Evolutionary conservation across 1,139 yeast species (phyloP), one percentile per base, ranked within the genome.

Genomic region (Lodderomyces parapsilosis): DNA sequence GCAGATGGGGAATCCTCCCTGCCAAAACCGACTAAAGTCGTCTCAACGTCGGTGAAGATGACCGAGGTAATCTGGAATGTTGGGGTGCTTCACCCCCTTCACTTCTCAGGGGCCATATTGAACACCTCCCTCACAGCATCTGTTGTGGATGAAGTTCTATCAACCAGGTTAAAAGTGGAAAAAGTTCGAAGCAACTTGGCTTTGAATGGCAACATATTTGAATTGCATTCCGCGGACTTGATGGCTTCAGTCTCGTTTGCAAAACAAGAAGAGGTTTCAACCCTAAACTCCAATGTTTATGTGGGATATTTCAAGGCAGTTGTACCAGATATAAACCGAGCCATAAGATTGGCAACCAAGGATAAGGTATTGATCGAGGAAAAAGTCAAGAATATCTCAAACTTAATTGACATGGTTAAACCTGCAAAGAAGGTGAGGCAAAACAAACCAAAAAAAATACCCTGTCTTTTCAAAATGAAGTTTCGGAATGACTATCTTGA

Each of bases 401-500:
- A 33, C 6, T 11, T 28, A 9, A 28, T 30, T 15, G 25, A 30
- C n/a, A 20, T 14, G 9, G n/a, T 17, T 27, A 18, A 32, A 6
- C 8, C 32, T 8, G 9, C 17, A 7, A 14, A 38, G 17, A 9
- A 13, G 32, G 20, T 25, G 35, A 6, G 17, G 6, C 11, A 17
- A 25, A 9, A 15, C n/a, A 15, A 33, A 34, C 6, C 13, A 10
- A 15, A 31, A 25, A 22, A 18, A 23, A 18, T 17, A 10, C 32
- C 38, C 9, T 33, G 61, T 25, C 63, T 63, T 1, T 59, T 66
- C 43, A 65, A 59, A 38, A 37, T 62, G n/a, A 56, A 54, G 11
- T 46, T 67, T 37, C 44, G 57, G 2, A 68, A 66, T 43, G 69
- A 71, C 39, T 71, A 71, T 46, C 49, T 67, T 36, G 74, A 74